phyloP scores from a whole-genome alignment of 345 rosid species.

The Salix suchowensis region DNA sequence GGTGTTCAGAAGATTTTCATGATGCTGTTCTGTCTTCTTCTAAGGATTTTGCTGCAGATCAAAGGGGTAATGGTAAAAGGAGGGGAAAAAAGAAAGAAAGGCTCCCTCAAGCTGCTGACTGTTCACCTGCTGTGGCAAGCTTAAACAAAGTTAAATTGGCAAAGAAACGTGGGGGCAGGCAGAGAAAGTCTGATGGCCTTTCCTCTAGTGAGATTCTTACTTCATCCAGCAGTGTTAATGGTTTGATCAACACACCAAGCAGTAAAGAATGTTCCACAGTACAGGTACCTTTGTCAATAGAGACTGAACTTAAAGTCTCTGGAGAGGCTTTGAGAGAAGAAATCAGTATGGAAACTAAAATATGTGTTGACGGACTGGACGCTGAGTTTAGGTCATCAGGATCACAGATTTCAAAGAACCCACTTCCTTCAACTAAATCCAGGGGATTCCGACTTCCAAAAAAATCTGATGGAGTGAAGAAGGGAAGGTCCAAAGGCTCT shows the following conservation, averaged over 20 bases:
- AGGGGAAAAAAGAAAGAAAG: constrained; percentile 53
- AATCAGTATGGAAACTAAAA: constrained; percentile 14
- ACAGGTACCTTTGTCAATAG: constrained; percentile 17
- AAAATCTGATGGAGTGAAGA: constrained; percentile 44
- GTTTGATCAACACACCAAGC: constrained; percentile 30
- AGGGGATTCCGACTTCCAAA: constrained; percentile 25
- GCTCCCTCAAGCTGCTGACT: constrained; percentile 20
- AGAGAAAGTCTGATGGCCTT: constrained; percentile 20
- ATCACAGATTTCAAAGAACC: constrained; percentile 18
- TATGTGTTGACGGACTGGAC: constrained; percentile 11
- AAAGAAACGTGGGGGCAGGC: constrained; percentile 36
- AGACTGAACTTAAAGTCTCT: constrained; percentile 25
- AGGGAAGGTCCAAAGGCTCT: constrained; percentile 44
- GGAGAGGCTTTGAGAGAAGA: constrained; percentile 24
- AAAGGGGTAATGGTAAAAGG: constrained; percentile 26
- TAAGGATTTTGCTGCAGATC: constrained; percentile 22
- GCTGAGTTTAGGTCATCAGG: constrained; percentile 16
- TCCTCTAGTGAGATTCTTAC: constrained; percentile 20
- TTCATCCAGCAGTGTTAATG: constrained; percentile 25
- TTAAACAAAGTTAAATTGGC: constrained; percentile 32
- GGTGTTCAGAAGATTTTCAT: constrained; percentile 36
- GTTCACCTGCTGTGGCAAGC: constrained; percentile 27
- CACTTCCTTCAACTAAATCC: constrained; percentile 32
- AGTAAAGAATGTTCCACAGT: constrained; percentile 22
- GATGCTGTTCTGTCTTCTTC: constrained; percentile 36